Evolutionary conservation across 768 basidiomycete genomes (phyloP).

Genomic region (Collybiopsis luxurians): DNA sequence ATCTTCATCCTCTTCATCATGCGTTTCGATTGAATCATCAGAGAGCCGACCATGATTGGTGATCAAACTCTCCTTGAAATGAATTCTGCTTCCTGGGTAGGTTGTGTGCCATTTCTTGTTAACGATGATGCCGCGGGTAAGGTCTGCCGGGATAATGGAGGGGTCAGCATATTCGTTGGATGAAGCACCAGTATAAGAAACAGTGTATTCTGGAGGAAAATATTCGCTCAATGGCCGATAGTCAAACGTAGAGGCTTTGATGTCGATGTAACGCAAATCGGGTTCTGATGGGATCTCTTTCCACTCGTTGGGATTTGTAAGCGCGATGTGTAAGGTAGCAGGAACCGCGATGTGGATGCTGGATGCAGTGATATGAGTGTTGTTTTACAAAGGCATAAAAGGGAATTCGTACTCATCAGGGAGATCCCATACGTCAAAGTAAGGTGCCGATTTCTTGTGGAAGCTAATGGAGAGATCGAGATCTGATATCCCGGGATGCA

Average conservation of each 20-base stretch:
- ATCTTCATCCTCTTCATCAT: not conserved
- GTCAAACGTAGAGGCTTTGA: slow-evolving; percentile 7
- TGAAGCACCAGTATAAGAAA: slow-evolving; percentile 4
- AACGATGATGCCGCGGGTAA: slow-evolving; percentile 7
- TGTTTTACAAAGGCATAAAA: not conserved
- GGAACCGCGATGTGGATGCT: slow-evolving; percentile 9
- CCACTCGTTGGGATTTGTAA: slow-evolving; percentile 2
- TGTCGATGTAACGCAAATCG: slow-evolving; percentile 8
- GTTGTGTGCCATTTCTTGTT: slow-evolving; percentile 9
- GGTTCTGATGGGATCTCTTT: slow-evolving; percentile 5
- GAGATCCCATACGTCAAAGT: slow-evolving; percentile 9
- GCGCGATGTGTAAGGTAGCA: not conserved
- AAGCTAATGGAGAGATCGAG: slow-evolving; percentile 3
- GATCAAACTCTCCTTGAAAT: slow-evolving; percentile 5
- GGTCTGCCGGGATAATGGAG: slow-evolving; percentile 3
- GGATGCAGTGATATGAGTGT: not conserved
- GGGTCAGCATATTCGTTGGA: slow-evolving; percentile 6
- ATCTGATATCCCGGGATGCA: slow-evolving; percentile 3
- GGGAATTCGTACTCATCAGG: slow-evolving; percentile 2
- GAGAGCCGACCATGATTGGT: not conserved
- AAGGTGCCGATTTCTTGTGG: slow-evolving; percentile 9
- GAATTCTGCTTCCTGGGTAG: not conserved
- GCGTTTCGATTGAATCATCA: slow-evolving; percentile 4
- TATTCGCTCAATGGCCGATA: slow-evolving; percentile 3
- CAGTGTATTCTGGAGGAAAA: slow-evolving; percentile 5